Conservation (phyloP, 139 green algal species). For the Tetradesmus lagerheimii region DNA sequence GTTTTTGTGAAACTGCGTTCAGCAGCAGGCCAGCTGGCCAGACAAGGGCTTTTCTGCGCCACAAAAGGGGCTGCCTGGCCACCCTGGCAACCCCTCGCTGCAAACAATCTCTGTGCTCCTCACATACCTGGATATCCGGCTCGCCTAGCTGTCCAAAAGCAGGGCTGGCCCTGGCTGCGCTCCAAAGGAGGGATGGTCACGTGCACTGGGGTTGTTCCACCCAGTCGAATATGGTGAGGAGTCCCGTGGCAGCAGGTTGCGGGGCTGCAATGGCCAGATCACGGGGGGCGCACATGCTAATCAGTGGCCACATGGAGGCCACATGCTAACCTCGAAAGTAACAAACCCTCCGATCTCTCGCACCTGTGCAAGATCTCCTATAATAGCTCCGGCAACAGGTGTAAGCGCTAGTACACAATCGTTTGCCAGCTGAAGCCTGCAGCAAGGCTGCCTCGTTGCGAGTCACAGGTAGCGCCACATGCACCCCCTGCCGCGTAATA, state of each 20-base stretch:
- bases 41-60: background rate
- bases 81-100: background rate
- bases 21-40: background rate
- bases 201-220: background rate
- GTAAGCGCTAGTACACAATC: too few relatives aligned
- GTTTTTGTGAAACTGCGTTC: background rate
- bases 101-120: background rate
- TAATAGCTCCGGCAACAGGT: too few relatives aligned
- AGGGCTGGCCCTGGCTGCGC: background rate
- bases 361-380: too few relatives aligned
- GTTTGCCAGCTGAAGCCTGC: too few relatives aligned
- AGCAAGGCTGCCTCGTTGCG: too few relatives aligned
- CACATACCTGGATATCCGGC: background rate
- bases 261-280: background rate
- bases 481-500: too few relatives aligned
- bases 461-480: too few relatives aligned
- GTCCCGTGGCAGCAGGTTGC: background rate
- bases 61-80: background rate
- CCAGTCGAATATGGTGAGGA: background rate
- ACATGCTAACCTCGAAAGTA: background rate
- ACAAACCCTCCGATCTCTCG: background rate
- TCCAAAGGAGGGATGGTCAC: background rate
- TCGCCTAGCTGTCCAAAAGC: background rate
- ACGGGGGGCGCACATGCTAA: background rate
- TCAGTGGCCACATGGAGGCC: background rate